phyloP scores from a whole-genome alignment of 2,329 filamentous ascomycete species.

The Akanthomyces uredinophilus region DNA sequence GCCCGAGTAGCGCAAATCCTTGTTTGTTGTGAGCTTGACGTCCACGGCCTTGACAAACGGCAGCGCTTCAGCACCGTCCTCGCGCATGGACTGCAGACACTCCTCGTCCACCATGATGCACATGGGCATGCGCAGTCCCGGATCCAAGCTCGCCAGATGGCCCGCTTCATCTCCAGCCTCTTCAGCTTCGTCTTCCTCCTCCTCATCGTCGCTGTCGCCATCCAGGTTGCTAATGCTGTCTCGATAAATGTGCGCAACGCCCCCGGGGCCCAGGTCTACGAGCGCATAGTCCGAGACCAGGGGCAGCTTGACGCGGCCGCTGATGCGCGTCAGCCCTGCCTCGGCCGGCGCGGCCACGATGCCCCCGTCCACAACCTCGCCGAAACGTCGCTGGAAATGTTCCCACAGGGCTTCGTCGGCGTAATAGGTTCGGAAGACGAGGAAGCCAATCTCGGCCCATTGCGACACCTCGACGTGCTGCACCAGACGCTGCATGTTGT shows the following conservation, averaged over 20 bases:
- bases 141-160: constrained; percentile 1
- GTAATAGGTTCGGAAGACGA: constrained; percentile 5
- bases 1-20: not conserved
- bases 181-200: not conserved
- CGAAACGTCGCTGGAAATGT: not conserved
- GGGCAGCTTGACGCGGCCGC: not conserved
- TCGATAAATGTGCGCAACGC: not conserved
- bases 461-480: not conserved
- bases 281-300: not conserved
- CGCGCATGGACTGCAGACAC: not conserved
- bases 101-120: constrained; percentile 7
- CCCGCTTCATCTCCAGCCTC: not conserved
- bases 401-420: not conserved
- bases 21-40: not conserved
- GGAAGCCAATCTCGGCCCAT: constrained; percentile 3
- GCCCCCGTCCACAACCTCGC: not conserved
- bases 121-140: constrained; percentile 5
- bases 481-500: not conserved
- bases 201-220: not conserved
- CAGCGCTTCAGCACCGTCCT: not conserved
- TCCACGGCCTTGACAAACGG: constrained; percentile 8
- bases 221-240: constrained; percentile 2
- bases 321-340: not conserved
- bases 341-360: not conserved
- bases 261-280: not conserved